Base-by-base conservation (phyloP, 2,329 filamentous ascomycete genomes). In the Hymenoscyphus repandus region DNA sequence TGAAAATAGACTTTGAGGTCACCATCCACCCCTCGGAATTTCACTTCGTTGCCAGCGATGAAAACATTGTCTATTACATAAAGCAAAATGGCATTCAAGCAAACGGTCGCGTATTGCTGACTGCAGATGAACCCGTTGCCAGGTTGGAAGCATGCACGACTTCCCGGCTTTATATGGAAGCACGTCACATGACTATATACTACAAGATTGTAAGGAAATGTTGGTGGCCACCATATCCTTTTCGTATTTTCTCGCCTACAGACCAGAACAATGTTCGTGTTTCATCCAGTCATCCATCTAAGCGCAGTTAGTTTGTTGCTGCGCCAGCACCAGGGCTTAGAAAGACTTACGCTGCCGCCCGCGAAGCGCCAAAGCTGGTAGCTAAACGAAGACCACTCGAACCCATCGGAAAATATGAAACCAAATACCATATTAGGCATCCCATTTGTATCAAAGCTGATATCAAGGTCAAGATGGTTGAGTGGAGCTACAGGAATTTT, bases 331-430 rank as follows among this genome's bases (percentile, higher is more conserved):
- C 13, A 18, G 36, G 3, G 20, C 15, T 30, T 15, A 13, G 20
- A 9, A 30, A 18, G 4, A 53, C 51, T 50, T 41, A 53, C 51
- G 90, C 81, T 5, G 89, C 80, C 34, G 95, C 88, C 65, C 91
- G 81, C 65, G 85, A 85, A 17, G 86, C 88, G 18, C 92, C 93
- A 66, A 96, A 93, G 2, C 83, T 83, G 39, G 90, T 89, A 51
- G 90, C 90, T 59, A 96, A 82, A 53, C 92, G 85, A 58, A 99
- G 73, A 38, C 93, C 90, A 49, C 85, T 88, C 51, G 88, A 88
- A 37, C 93, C 93, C 91, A 97, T 96, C 22, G 93, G 93, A 64
- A 97, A 97, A 70, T 99, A 99, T 71, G 89, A 95, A 69, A 97
- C 84, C 42, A 96, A 77, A 72, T 97, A 97, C 92, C 92, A 97